Evolutionary conservation across 768 basidiomycete species (phyloP).

Genomic region (Gymnopilus dilepis): DNA sequence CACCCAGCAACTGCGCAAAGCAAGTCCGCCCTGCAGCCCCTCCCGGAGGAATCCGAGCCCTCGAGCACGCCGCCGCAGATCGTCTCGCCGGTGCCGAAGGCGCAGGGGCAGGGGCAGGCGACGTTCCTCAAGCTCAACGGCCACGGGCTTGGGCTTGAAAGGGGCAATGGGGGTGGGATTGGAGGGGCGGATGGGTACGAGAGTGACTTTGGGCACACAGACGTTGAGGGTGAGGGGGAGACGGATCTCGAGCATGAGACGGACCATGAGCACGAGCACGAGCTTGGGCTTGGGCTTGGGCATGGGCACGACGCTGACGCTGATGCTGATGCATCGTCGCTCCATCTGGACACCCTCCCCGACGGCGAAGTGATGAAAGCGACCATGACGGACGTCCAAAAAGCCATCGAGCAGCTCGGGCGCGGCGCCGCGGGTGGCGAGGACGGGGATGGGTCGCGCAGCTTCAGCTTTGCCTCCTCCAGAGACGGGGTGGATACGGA

Average conservation of each 20-base stretch:
- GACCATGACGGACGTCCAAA: constrained; percentile 89
- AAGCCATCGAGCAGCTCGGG: constrained; percentile 88
- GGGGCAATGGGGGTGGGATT: too few relatives aligned
- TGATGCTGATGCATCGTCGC: constrained; percentile 7
- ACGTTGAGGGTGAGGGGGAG: too few relatives aligned
- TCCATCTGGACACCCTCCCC: constrained; percentile 29
- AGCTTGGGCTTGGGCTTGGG: too few relatives aligned
- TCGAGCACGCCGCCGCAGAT: constrained; percentile 34
- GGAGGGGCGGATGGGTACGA: constrained; percentile 33
- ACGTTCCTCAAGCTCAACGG: constrained; percentile 27
- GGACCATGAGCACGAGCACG: too few relatives aligned
- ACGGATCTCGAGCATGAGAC: too few relatives aligned
- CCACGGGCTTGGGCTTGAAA: too few relatives aligned
- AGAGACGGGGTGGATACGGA: constrained; percentile 65
- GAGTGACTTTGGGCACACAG: constrained; percentile 19
- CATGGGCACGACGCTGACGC: too few relatives aligned
- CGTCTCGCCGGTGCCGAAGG: constrained; percentile 42
- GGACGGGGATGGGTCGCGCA: constrained; percentile 62
- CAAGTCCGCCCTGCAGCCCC: constrained; percentile 36
- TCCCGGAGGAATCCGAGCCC: constrained; percentile 53
- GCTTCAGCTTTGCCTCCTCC: constrained; percentile 81
- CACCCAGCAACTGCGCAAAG: constrained; percentile 3
- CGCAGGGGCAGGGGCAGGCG: constrained; percentile 40
- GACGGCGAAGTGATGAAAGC: constrained; percentile 77
- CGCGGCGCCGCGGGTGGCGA: constrained; percentile 52